These are phyloP conservation scores for Prunus armeniaca DNA, from an alignment of 306 rosid species.

Conservation along the genomic window DNA sequence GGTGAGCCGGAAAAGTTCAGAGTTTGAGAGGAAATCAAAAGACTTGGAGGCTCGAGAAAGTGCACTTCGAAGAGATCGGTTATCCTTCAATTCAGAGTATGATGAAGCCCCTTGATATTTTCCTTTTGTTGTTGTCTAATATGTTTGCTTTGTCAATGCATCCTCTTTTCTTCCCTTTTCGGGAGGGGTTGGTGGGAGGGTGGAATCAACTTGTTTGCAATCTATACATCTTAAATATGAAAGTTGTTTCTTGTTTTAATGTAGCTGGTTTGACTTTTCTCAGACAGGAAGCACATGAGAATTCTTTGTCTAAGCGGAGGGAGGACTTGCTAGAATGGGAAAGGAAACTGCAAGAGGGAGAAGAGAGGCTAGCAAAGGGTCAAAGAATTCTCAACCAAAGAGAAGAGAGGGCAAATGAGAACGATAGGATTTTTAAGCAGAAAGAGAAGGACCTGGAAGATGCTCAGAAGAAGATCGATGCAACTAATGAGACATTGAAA, in stretches of 20 bases:
- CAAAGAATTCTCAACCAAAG: slow-evolving; percentile 85
- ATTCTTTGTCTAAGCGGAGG: slow-evolving; percentile 66
- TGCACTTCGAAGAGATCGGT: slow-evolving; percentile 62
- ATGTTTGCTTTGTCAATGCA: neutral
- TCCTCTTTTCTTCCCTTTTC: neutral
- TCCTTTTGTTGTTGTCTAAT: neutral
- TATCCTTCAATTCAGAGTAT: slow-evolving; percentile 81
- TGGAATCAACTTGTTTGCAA: neutral
- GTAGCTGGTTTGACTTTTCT: slow-evolving; percentile 22
- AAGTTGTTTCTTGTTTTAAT: slow-evolving; percentile 1
- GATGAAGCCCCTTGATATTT: slow-evolving; percentile 4
- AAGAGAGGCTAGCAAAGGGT: slow-evolving; percentile 84
- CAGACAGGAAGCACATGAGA: slow-evolving; percentile 73
- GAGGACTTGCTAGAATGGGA: slow-evolving; percentile 96
- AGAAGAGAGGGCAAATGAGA: slow-evolving; percentile 90
- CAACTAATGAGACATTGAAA: slow-evolving; percentile 49
- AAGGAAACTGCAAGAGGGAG: slow-evolving; percentile 85
- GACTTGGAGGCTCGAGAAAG: slow-evolving; percentile 78
- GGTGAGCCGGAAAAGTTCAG: slow-evolving; percentile 73
- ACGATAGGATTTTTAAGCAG: slow-evolving; percentile 63
- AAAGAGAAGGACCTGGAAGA: slow-evolving; percentile 87
- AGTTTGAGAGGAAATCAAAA: slow-evolving; percentile 69
- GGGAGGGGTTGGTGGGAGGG: neutral
- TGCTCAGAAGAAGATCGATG: slow-evolving; percentile 78
- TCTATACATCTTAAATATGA: neutral